These are phyloP conservation scores for Dissophora ornata DNA, from an alignment of 192 early-diverging fungal genomes.

Conservation along the genomic window DNA sequence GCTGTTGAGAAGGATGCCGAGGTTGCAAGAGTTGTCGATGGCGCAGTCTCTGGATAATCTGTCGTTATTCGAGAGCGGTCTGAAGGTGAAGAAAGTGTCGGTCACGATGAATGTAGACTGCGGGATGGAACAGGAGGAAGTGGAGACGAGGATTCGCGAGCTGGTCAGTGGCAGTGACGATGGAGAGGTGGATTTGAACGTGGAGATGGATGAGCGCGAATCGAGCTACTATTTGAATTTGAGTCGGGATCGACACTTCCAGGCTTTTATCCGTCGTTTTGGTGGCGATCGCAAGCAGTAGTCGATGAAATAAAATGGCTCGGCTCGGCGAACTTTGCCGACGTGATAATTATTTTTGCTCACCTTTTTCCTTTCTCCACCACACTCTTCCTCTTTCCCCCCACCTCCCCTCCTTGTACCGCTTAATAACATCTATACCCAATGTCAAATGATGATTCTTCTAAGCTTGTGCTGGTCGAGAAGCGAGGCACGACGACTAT, in stretches of 20 bases:
- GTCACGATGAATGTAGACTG: slow-evolving; percentile 14
- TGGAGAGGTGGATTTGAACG: neutral
- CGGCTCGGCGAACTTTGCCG: no score
- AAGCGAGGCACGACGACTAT: slow-evolving; percentile 33
- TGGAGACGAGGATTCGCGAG: slow-evolving; percentile 12
- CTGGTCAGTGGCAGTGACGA: neutral
- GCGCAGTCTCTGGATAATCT: slow-evolving; percentile 23
- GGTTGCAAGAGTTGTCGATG: slow-evolving; percentile 21
- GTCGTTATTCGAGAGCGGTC: slow-evolving; percentile 4
- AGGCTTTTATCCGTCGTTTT: slow-evolving; percentile 33
- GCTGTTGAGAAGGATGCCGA: slow-evolving; percentile 12
- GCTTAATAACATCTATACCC: no score
- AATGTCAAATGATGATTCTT: slow-evolving; percentile 29
- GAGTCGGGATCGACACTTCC: slow-evolving; percentile 33
- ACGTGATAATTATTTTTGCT: no score
- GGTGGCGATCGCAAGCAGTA: slow-evolving; percentile 29
- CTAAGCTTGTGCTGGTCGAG: slow-evolving; percentile 33
- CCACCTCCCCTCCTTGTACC: neutral
- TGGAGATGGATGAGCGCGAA: slow-evolving; percentile 29
- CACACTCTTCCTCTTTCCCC: neutral
- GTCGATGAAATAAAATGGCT: neutral
- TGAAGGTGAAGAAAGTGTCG: slow-evolving; percentile 14
- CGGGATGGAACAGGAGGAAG: slow-evolving; percentile 19
- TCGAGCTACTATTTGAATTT: slow-evolving; percentile 33
- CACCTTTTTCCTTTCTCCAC: neutral